Evolutionary conservation across 2,329 filamentous ascomycete genomes (phyloP).

Genomic region (Alternaria sp.): DNA sequence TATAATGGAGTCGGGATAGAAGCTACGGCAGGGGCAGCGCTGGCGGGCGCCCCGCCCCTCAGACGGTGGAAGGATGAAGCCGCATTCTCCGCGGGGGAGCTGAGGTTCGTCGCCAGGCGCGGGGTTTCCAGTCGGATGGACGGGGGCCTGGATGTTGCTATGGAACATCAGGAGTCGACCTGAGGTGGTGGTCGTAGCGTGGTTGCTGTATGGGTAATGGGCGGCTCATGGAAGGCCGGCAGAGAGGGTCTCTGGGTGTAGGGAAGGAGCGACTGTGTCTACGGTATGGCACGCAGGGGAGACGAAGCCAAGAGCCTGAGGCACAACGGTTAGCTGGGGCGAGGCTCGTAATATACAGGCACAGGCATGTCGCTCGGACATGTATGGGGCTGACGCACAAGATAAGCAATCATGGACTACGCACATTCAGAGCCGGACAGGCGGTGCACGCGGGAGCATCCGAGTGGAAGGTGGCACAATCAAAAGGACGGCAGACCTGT

Average conservation of each 20-base stretch:
- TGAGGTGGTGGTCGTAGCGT: slow-evolving; percentile 30
- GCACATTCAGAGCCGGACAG: slow-evolving; percentile 28
- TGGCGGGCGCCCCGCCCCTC: slow-evolving; percentile 37
- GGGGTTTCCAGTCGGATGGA: slow-evolving; percentile 39
- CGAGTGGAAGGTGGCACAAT: slow-evolving; percentile 32
- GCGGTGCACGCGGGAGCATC: slow-evolving; percentile 41
- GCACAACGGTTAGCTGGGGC: slow-evolving; percentile 29
- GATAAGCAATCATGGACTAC: slow-evolving; percentile 40
- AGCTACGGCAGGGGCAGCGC: slow-evolving; percentile 54
- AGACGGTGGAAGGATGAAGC: slow-evolving; percentile 40
- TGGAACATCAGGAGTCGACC: slow-evolving; percentile 48
- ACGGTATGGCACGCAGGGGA: slow-evolving; percentile 1
- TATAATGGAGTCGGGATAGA: slow-evolving; percentile 47
- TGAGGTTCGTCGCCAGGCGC: slow-evolving; percentile 35
- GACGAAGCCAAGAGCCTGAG: slow-evolving; percentile 19
- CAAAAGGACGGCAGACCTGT: slow-evolving; percentile 31
- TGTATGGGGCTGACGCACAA: slow-evolving; percentile 36
- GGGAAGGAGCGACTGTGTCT: slow-evolving; percentile 12
- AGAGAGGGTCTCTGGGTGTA: slow-evolving; percentile 11
- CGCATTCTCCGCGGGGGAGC: slow-evolving; percentile 49
- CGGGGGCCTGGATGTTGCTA: slow-evolving; percentile 38
- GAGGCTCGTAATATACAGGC: slow-evolving; percentile 37
- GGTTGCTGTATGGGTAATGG: slow-evolving; percentile 26
- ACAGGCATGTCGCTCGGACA: slow-evolving; percentile 28
- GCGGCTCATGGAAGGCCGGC: slow-evolving; percentile 44